Evolutionary conservation across 192 early-diverging fungal genomes (phyloP), one percentile per base, ranked within the genome.

Genomic region (Dimargaris verticillata): DNA sequence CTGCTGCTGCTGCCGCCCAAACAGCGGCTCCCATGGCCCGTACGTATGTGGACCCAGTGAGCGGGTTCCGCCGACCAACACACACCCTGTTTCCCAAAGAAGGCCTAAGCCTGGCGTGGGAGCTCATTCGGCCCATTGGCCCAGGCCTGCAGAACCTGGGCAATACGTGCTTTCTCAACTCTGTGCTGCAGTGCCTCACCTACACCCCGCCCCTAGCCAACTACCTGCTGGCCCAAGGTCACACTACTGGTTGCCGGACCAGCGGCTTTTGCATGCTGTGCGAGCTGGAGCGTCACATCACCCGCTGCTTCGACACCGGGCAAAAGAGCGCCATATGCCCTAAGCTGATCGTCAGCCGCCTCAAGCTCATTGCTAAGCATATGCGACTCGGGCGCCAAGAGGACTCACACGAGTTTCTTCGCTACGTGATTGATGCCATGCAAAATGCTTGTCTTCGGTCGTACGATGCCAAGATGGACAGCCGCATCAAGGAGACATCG

Each of bases 351-450:
- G 82, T 82, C 7, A 74, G 78, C 15, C 73, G 81, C 7, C 63
- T 89, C 28, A 74, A 80, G 70, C 75, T 74, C 55, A 80, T 95
- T 18, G 85, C 86, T 46, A 84, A 80, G 63, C 83, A 86, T 45
- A 79, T 95, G 69, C 72, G 81, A 18, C 63, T 86, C 5, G 88
- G 88, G 13, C 70, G 85, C 22, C 92, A 95, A 67, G 92, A 92
- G 59, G 92, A 95, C 62, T 79, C 92, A 12, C 89, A 95, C 64
- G 92, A 95, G 69, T 92, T 92, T 63, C 72, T 90, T 33, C 73
- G 86, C 28, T 69, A 74, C 41, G 66, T 89, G 22, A 60, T 89
- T n/a, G 83, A 85, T 43, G 72, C 79, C 25, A 75, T 86, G 46
- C 84, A 88, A 67, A 83, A 83, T 61, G 74, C 70, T 45, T 66